phyloP scores from a whole-genome alignment of 75 land plant species.

The Pseudotsuga menziesii region DNA sequence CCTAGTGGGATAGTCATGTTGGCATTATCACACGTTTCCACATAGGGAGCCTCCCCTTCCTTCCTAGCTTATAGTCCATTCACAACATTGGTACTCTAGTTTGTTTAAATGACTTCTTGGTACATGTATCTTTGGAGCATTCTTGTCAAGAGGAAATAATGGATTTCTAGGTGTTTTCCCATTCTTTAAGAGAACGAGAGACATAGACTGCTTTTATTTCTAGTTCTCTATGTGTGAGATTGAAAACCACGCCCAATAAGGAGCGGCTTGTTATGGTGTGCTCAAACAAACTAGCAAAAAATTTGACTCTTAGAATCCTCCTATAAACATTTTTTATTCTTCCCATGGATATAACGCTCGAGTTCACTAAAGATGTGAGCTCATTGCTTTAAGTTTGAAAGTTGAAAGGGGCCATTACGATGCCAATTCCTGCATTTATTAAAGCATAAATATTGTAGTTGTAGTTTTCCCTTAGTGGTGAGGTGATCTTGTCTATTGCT shows the following conservation, averaged over 20 bases:
- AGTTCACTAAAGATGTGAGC: slow-evolving; percentile 46
- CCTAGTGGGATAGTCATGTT: no score
- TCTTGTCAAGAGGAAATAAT: slow-evolving; percentile 54
- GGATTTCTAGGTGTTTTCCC: slow-evolving; percentile 28
- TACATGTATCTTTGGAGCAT: slow-evolving; percentile 64
- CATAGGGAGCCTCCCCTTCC: no score
- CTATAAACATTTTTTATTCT: slow-evolving; percentile 76
- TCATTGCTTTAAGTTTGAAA: slow-evolving; percentile 52
- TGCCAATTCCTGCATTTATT: slow-evolving; percentile 75
- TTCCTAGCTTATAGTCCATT: slow-evolving; percentile 83
- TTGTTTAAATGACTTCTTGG: slow-evolving; percentile 76
- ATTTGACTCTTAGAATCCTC: slow-evolving; percentile 76
- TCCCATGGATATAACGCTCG: slow-evolving; percentile 43
- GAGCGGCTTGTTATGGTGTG: slow-evolving; percentile 24
- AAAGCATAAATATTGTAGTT: slow-evolving; percentile 34
- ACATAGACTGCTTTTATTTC: slow-evolving; percentile 81
- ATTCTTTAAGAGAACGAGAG: slow-evolving; percentile 77
- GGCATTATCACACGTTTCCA: no score
- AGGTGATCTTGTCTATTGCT: slow-evolving; percentile 46
- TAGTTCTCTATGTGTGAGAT: slow-evolving; percentile 64
- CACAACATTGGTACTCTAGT: slow-evolving; percentile 80
- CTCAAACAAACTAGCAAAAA: slow-evolving; percentile 58
- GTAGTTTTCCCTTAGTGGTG: slow-evolving; percentile 53
- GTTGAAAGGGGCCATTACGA: slow-evolving; percentile 82
- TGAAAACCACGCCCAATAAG: slow-evolving; percentile 22